Conservation (phyloP, 352 stramenopile species). For the Blastocystis sp. region DNA sequence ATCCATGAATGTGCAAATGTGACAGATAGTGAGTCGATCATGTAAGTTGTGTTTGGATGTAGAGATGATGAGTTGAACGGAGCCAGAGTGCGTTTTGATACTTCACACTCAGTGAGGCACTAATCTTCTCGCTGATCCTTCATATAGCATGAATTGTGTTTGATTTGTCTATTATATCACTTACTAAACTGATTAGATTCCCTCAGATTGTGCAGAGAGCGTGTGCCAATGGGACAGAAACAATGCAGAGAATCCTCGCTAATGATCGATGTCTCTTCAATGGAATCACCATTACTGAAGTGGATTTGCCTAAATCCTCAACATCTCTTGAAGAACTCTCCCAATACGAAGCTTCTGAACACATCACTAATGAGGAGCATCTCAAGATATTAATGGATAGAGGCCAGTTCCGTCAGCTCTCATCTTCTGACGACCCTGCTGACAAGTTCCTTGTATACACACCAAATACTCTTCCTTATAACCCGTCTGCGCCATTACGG, state of each 20-base stretch:
- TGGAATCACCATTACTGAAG: slow-evolving; percentile 18
- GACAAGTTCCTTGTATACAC: slow-evolving; percentile 63
- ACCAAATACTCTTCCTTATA: slow-evolving; percentile 57
- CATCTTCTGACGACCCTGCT: slow-evolving; percentile 35
- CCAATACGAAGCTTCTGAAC: neutral
- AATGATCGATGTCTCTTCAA: slow-evolving; percentile 63
- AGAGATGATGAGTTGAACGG: neutral
- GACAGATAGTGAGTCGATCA: neutral
- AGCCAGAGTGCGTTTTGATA: neutral
- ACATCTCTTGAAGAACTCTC: neutral
- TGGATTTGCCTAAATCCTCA: neutral
- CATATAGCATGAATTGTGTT: no score
- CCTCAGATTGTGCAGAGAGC: slow-evolving; percentile 29
- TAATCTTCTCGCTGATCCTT: slow-evolving; percentile 65
- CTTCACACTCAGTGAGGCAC: neutral
- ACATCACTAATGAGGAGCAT: neutral
- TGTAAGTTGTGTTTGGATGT: slow-evolving; percentile 19
- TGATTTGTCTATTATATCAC: no score
- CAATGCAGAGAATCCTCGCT: slow-evolving; percentile 2
- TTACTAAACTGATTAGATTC: slow-evolving; percentile 19
- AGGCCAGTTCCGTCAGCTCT: slow-evolving; percentile 22
- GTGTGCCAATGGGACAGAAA: neutral
- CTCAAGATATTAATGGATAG: neutral
- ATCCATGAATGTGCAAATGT: neutral
- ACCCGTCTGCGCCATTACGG: slow-evolving; percentile 30